Percentiles rank a stretch among this genome's conserved stretches.
Evolutionary conservation across 2,329 filamentous ascomycete species (phyloP).

Genomic region (Metarhizium brunneum): DNA sequence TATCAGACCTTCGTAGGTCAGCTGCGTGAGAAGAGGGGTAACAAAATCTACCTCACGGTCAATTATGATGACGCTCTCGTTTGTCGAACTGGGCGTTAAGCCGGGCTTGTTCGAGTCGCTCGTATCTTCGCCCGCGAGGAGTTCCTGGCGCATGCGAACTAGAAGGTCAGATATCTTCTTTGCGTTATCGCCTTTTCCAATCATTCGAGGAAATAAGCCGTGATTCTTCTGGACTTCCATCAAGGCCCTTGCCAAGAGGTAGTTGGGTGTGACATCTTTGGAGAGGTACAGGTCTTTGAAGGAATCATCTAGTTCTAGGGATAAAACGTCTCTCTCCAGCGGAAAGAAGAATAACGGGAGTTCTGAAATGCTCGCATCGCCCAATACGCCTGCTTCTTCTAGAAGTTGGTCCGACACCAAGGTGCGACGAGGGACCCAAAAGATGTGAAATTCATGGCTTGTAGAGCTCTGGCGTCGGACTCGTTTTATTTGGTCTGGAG

Average conservation of each 20-base stretch:
- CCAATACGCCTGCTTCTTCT: slow-evolving; percentile 86
- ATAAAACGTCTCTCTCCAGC: slow-evolving; percentile 82
- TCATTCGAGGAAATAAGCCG: slow-evolving; percentile 87
- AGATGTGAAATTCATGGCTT: slow-evolving; percentile 92
- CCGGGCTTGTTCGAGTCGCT: slow-evolving; percentile 53
- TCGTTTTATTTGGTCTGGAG: slow-evolving; percentile 77
- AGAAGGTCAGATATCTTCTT: slow-evolving; percentile 81
- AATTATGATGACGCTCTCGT: slow-evolving; percentile 88
- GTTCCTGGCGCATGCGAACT: slow-evolving; percentile 83
- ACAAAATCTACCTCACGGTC: slow-evolving; percentile 93
- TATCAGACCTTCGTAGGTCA: slow-evolving; percentile 93
- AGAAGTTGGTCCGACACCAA: slow-evolving; percentile 84
- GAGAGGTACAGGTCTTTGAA: slow-evolving; percentile 82
- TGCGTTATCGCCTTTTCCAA: slow-evolving; percentile 92
- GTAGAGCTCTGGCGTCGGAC: slow-evolving; percentile 80
- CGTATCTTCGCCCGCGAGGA: slow-evolving; percentile 68
- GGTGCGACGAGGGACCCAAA: slow-evolving; percentile 90
- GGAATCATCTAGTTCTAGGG: slow-evolving; percentile 78
- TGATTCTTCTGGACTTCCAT: slow-evolving; percentile 91
- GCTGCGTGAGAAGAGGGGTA: slow-evolving; percentile 82
- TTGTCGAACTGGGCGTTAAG: slow-evolving; percentile 74
- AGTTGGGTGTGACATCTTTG: slow-evolving; percentile 86
- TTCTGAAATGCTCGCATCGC: slow-evolving; percentile 83
- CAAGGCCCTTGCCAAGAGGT: slow-evolving; percentile 78
- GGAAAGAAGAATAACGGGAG: slow-evolving; percentile 86